phyloP scores from a whole-genome alignment of 2,329 filamentous ascomycete species.

The Colletotrichum gigasporum region DNA sequence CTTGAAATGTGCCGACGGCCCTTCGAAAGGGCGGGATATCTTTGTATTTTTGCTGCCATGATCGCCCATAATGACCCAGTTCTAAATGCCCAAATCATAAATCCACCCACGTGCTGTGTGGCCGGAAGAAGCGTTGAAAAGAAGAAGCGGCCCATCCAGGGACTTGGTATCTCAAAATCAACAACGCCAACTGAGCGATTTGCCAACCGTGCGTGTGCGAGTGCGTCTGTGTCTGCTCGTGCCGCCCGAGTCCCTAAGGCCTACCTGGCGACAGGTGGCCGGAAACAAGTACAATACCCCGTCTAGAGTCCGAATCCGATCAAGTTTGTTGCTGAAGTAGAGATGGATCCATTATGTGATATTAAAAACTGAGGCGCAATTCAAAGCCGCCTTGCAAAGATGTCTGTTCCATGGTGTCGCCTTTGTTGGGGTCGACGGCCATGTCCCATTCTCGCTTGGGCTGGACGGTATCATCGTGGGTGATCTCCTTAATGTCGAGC shows the following conservation, averaged over 20 bases:
- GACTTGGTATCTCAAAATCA: slow-evolving; percentile 35
- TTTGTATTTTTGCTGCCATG: slow-evolving; percentile 29
- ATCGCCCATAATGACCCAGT: slow-evolving; percentile 18
- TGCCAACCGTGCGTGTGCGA: slow-evolving; percentile 30
- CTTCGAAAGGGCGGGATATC: slow-evolving; percentile 20
- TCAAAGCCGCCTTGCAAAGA: slow-evolving; percentile 48
- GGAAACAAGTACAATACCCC: slow-evolving; percentile 1
- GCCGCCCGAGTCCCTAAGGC: slow-evolving; percentile 11
- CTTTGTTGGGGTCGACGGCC: slow-evolving; percentile 60
- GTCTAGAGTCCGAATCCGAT: slow-evolving; percentile 14
- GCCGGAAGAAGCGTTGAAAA: slow-evolving; percentile 30
- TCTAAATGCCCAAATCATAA: slow-evolving; percentile 32
- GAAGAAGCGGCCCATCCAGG: slow-evolving; percentile 29
- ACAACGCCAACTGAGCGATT: slow-evolving; percentile 32
- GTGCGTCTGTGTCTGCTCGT: slow-evolving; percentile 14
- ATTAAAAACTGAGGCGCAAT: slow-evolving; percentile 58
- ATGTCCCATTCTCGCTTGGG: slow-evolving; percentile 71
- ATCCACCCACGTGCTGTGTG: slow-evolving; percentile 9
- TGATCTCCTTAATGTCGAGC: slow-evolving; percentile 68
- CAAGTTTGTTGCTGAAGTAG: slow-evolving; percentile 18
- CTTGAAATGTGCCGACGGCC: not conserved
- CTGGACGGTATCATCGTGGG: slow-evolving; percentile 41
- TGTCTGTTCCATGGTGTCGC: slow-evolving; percentile 44
- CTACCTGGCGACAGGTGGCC: slow-evolving; percentile 12
- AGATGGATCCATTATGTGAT: slow-evolving; percentile 22